phyloP scores from a whole-genome alignment of 2,329 filamentous ascomycete species.

The Trichoderma hamatum region DNA sequence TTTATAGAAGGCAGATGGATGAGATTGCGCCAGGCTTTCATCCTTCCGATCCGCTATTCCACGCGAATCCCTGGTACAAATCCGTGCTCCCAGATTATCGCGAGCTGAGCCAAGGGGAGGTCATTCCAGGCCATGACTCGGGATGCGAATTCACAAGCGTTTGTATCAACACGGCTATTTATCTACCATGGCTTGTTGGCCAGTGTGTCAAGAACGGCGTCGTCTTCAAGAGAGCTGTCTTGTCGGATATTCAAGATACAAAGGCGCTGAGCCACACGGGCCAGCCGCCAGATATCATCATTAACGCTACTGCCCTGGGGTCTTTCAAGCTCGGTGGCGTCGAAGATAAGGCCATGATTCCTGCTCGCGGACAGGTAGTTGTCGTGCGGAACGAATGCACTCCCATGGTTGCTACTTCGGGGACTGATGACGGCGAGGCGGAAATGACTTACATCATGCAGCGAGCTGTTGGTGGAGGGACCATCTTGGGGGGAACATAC shows the following conservation, averaged over 20 bases:
- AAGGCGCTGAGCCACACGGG: conserved; percentile 54
- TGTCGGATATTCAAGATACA: conserved; percentile 76
- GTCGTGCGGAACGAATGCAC: conserved; percentile 78
- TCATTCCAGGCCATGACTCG: conserved; percentile 68
- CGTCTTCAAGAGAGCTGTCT: conserved; percentile 62
- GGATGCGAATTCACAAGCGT: conserved; percentile 79
- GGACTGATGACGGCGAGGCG: conserved; percentile 71
- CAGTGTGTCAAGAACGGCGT: conserved; percentile 77
- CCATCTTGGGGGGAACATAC: conserved; percentile 83
- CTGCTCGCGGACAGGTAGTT: conserved; percentile 81
- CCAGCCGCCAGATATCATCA: conserved; percentile 64
- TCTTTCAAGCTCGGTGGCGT: conserved; percentile 80
- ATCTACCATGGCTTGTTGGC: conserved; percentile 81
- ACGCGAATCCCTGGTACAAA: conserved; percentile 73
- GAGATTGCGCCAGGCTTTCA: conserved; percentile 45
- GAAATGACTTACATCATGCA: conserved; percentile 84
- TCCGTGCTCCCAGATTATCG: conserved; percentile 72
- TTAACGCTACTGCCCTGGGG: conserved; percentile 85
- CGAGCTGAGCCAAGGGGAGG: conserved; percentile 57
- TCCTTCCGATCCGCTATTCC: conserved; percentile 62
- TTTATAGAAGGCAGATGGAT: conserved; percentile 66
- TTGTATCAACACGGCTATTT: conserved; percentile 88
- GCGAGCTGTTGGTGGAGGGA: conserved; percentile 77
- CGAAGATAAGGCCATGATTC: conserved; percentile 70
- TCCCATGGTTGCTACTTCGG: conserved; percentile 70